A percentile compares a stretch with the other conserved stretches of the same genome.
These are phyloP conservation scores for Achlya hypogyna DNA, from an alignment of 352 stramenopile genomes.

Conservation along the genomic window DNA sequence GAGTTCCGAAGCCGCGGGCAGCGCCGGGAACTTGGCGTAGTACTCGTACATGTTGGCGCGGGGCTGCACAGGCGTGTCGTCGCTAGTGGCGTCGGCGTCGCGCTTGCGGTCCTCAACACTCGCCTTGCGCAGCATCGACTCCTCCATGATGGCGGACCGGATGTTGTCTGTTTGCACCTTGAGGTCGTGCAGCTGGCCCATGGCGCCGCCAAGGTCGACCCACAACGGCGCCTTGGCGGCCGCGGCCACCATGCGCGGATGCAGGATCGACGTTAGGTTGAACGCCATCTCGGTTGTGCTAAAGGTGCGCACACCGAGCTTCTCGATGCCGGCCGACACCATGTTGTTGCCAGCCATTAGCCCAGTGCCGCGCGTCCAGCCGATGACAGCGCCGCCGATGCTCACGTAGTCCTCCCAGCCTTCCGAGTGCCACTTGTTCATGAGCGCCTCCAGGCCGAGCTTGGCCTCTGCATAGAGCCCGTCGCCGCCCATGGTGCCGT, in stretches of 20 bases:
- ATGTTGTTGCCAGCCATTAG: conserved; percentile 87
- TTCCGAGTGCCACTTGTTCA: conserved; percentile 82
- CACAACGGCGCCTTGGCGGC: conserved; percentile 64
- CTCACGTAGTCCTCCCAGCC: conserved; percentile 80
- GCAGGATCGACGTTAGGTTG: conserved; percentile 76
- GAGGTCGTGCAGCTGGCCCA: conserved; percentile 65
- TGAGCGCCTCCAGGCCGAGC: conserved; percentile 74
- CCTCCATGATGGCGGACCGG: conserved; percentile 39
- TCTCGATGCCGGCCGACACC: conserved; percentile 69
- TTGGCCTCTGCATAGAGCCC: conserved; percentile 85
- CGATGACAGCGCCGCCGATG: conserved; percentile 76
- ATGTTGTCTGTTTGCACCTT: conserved; percentile 24
- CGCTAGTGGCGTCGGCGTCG: conserved; percentile 24
- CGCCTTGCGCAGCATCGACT: conserved; percentile 39
- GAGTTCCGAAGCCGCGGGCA: conserved; percentile 33
- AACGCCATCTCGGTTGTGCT: conserved; percentile 84
- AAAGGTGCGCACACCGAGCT: conserved; percentile 76
- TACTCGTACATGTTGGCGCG: conserved; percentile 67
- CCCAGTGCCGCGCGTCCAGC: conserved; percentile 78
- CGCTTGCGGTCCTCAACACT: conserved; percentile 36
- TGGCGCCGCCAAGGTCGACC: conserved; percentile 71
- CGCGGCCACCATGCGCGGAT: conserved; percentile 63
- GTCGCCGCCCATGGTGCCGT: conserved; percentile 78
- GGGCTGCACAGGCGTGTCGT: conserved; percentile 30
- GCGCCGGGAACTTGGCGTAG: conserved; percentile 61